Evolutionary conservation across 2,329 filamentous ascomycete species (phyloP), one percentile per base, ranked within the genome.

Genomic region (Paraconiothyrium brasiliense): DNA sequence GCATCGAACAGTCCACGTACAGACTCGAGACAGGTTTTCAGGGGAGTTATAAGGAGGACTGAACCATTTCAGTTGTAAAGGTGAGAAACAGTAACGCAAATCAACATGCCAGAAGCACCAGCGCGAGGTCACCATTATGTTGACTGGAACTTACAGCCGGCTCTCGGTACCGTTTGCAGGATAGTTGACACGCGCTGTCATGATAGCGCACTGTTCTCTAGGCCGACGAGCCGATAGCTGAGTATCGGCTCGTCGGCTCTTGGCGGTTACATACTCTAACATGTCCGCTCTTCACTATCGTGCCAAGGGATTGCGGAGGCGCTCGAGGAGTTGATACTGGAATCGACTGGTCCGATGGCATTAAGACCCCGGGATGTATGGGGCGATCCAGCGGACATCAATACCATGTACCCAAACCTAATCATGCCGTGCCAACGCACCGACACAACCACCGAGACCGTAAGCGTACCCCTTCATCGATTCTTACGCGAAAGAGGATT

Each of bases 121-220:
- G 32, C 7, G 52, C 20, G 14, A 34, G 52, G 1, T 2, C 39
- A 35, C 1, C 9, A 20, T 43, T 30, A 46, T 32, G 16, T 34
- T 24, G 5, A n/a, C 8, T 22, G 46, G 30, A 34, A 49, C 22
- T 4, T 47, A 4, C 39, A 32, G 34, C 10, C 46, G 55, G 32
- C 55, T 57, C 24, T 57, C 55, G 46, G 20, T 35, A 30, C 55
- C 35, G 32, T 37, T 41, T 41, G n/a, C 20, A 41, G 44, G n/a
- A 50, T 41, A 27, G 55, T 22, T 16, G 34, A 43, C 34, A 57
- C 34, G 55, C 46, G 43, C 55, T 32, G 44, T 50, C 34, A 50
- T 50, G 34, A 14, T 57, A 43, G 46, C 20, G 44, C 46, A 54
- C 51, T 27, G 51, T n/a, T 16, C 24, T 44, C 5, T 20, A 44